A percentile compares a stretch with the other conserved stretches of the same genome.
These are phyloP conservation scores for Escallonia herrerae DNA, from an alignment of 129 eudicot genomes.

Conservation along the genomic window DNA sequence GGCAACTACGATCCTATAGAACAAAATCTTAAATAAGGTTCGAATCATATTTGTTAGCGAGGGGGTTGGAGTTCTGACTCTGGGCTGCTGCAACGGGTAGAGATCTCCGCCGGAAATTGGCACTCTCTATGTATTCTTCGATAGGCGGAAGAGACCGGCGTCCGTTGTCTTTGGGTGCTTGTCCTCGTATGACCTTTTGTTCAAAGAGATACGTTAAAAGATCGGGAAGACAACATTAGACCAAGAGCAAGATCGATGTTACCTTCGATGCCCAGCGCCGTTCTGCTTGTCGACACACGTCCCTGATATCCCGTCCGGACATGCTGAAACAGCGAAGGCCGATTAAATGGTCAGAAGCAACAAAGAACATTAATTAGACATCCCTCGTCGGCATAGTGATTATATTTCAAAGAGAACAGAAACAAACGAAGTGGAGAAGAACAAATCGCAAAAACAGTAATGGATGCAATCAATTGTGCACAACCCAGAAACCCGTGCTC, in stretches of 20 bases:
- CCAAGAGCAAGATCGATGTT: slow-evolving; percentile 4
- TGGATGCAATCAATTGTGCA: too few species aligned
- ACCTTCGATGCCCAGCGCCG: slow-evolving; percentile 99
- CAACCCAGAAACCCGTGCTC: too few species aligned
- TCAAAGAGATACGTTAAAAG: background rate
- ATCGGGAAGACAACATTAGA: background rate
- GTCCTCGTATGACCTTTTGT: slow-evolving; percentile 68
- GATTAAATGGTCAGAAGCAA: background rate
- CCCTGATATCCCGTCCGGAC: slow-evolving; percentile 96
- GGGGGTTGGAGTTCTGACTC: slow-evolving; percentile 16
- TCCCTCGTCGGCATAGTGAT: too few species aligned
- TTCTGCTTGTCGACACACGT: slow-evolving; percentile 97
- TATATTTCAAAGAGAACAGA: too few species aligned
- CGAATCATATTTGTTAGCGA: slow-evolving; percentile 19
- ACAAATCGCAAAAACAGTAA: too few species aligned
- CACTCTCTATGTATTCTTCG: slow-evolving; percentile 67
- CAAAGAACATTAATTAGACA: background rate
- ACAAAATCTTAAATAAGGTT: too few species aligned
- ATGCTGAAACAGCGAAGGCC: slow-evolving; percentile 40
- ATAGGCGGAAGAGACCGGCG: slow-evolving; percentile 69
- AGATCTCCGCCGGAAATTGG: slow-evolving; percentile 43
- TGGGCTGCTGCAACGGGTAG: slow-evolving; percentile 29
- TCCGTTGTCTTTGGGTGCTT: slow-evolving; percentile 44
- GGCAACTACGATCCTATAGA: too few species aligned
- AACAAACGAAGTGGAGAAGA: too few species aligned